Evolutionary conservation across 179 eudicot genomes (phyloP), one percentile per base, ranked within the genome.

Genomic region (Corrigiola litoralis): DNA sequence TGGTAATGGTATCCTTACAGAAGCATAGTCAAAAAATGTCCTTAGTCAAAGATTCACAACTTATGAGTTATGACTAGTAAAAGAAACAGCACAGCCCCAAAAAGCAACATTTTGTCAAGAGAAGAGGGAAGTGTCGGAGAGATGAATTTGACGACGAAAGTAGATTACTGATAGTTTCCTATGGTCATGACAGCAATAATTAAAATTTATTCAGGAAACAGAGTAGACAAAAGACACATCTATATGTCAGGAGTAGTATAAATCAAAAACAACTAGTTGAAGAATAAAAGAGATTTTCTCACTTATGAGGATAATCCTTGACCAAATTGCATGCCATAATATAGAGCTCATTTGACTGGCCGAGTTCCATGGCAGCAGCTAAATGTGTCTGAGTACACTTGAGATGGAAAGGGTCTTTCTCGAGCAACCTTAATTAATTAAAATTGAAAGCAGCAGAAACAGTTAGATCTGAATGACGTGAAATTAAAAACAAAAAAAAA

Each of bases 351-450:
- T 91, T 94, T 74, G 97, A 88, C 65, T 88, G 95, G 57, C 88
- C 88, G 58, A 94, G 95, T 81, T 91, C 99, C 96, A 94, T 82
- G 34, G 97, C 99, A 76, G 99, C 95, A 56, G 95, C 96, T 72
- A 91, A 83, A 74, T 94, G 99, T 71, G 91, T 94, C 69, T 79
- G 74, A 17, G 86, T 90, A 75, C 89, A 80, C 79, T 94, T 94
- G 67, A 87, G 80, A 81, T 94, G 99, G 71, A 94, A 94, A 40
- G 95, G 99, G 73, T 94, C 99, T 75, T 86, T 90, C 76, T 94
- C 99, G 41, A 94, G 99, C 83, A 94, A 85, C 63, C 98, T 92
- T 80, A 45, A 69, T 64, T 49, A 38, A 73, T 41, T 29, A 50
- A 32, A 75, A 2, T 57, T 41, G 45, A 61, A 20, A 37, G 10